Base-by-base conservation (phyloP, 2,329 filamentous ascomycete genomes). In the Clarireedia monteithiana region DNA sequence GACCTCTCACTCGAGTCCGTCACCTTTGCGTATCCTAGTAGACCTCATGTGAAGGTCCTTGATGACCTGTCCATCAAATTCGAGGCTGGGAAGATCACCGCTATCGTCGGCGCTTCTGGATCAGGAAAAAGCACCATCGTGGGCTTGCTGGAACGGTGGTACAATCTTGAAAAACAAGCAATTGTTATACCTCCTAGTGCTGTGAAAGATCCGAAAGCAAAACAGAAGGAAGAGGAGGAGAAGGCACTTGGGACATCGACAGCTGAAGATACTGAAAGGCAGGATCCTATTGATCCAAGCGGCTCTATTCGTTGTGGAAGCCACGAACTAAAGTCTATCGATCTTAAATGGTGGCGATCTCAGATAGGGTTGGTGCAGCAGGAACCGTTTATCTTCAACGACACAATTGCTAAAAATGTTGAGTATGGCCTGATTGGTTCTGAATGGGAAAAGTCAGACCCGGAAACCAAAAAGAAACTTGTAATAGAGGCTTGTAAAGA, bases 321-420 rank as follows among this genome's bases (percentile, higher is more conserved):
- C 1, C 76, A 78, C 40, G 69, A 77, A 24, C 70, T 89, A 20
- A 72, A 77, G 2, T 75, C 81, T 2, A 73, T 87, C 23, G 76
- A 88, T 36, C 63, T 87, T 38, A 84, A 82, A 60, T 89, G 79
- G 79, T 75, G 73, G 73, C 64, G 80, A 49, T 75, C 75, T 1
- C 77, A 82, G 59, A 85, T 87, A 57, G 81, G 83, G 0, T 72
- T 87, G 5, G 84, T 88, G 4, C 82, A 85, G 59, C 84, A 88
- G 63, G 83, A 88, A 56, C 83, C 83, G 0, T 84, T 85, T 56
- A 72, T 87, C 1, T 88, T 88, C 68, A 85, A 85, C 63, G 79
- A 83, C 38, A 81, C 81, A 0, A 83, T 88, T 38, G 80, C 74
- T 62, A 76, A 77, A 10, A 87, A 87, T 59, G 81, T 88, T 5